Base-by-base conservation (phyloP, 2,329 filamentous ascomycete genomes). In the Aspergillus uvarum region DNA sequence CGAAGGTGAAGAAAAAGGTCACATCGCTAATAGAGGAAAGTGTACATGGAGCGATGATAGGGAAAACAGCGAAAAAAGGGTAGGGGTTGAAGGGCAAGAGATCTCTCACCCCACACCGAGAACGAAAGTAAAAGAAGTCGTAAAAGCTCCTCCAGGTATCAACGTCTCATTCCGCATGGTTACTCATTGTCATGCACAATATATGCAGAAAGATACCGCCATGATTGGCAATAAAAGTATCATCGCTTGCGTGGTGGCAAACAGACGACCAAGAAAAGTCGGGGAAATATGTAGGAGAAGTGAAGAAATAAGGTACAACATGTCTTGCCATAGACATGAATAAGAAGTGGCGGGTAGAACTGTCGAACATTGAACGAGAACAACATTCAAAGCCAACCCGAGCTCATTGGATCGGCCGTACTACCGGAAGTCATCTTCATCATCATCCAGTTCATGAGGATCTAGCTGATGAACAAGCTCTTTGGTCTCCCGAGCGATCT, bases 401-500 rank as follows among this genome's bases (percentile, higher is more conserved):
- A 50, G 29, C 31, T 12, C 32, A 32, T 42, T 11, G 12, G 60
- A 50, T 42, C 47, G n/a, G 38, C 54, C 31, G 29, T 16, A 69
- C 64, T 70, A 76, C 55, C 70, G 71, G 58, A 78, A 78, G 51
- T 77, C 76, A 51, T 79, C 77, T 11, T 77, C 76, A 42, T 78
- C 71, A 11, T 70, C 72, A 16, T 65, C 70, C 26, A 70, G 65
- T 31, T 76, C 70, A 56, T 75, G 66, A 4, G 71, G 68, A 55
- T 83, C 81, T 32, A 83, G 74, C 35, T 79, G 74, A 24, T 81
- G 74, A 11, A 86, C 84, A 61, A 91, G 78, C 72, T 90, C 91
- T 80, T 94, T 95, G 54, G 89, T 90, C 76, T 92, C 89, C 61
- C 89, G 83, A 6, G 90, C 91, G 71, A 94, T 89, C 76, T 92